Percentiles rank a stretch among this genome's conserved stretches.
Evolutionary conservation across 805 yeast genomes (phyloP).

Genomic region (Wickerhamomyces silvicola): DNA sequence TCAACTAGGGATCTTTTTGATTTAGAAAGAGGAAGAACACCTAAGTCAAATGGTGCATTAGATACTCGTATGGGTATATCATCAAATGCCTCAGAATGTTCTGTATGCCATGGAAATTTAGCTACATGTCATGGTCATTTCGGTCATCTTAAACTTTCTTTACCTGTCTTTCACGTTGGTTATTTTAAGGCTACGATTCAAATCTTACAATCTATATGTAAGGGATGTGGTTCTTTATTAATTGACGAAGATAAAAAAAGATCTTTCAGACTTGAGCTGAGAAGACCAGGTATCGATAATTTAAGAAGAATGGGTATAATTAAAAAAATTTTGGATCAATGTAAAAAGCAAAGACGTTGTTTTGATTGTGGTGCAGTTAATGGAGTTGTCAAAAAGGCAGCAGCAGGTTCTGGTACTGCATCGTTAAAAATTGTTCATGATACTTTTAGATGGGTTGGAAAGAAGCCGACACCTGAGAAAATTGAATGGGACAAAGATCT

Average conservation of each 20-base stretch:
- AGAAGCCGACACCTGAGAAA: conserved; percentile 80
- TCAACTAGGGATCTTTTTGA: conserved; percentile 88
- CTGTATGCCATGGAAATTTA: conserved; percentile 85
- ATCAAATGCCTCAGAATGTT: conserved; percentile 76
- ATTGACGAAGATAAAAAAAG: conserved; percentile 69
- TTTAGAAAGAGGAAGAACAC: conserved; percentile 80
- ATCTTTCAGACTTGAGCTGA: conserved; percentile 65
- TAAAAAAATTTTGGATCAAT: conserved; percentile 80
- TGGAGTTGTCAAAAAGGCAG: conserved; percentile 96
- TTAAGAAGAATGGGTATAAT: conserved; percentile 85
- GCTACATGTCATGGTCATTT: conserved; percentile 98
- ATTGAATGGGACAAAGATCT: conserved; percentile 83
- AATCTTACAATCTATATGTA: conserved; percentile 87
- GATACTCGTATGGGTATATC: conserved; percentile 94
- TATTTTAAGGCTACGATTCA: conserved; percentile 88
- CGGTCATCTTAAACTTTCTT: conserved; percentile 87
- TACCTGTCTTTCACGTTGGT: conserved; percentile 97
- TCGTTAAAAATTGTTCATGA: conserved; percentile 94
- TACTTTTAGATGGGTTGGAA: conserved; percentile 92
- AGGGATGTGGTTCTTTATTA: conserved; percentile 74
- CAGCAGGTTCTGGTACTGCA: conserved; percentile 86
- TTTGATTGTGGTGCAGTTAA: conserved; percentile 79
- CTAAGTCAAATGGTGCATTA: conserved; percentile 79
- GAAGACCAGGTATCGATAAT: conserved; percentile 86
- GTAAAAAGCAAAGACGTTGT: conserved; percentile 92